Conservation (phyloP, 768 basidiomycete species). For the Leccinum fibrillosum region DNA sequence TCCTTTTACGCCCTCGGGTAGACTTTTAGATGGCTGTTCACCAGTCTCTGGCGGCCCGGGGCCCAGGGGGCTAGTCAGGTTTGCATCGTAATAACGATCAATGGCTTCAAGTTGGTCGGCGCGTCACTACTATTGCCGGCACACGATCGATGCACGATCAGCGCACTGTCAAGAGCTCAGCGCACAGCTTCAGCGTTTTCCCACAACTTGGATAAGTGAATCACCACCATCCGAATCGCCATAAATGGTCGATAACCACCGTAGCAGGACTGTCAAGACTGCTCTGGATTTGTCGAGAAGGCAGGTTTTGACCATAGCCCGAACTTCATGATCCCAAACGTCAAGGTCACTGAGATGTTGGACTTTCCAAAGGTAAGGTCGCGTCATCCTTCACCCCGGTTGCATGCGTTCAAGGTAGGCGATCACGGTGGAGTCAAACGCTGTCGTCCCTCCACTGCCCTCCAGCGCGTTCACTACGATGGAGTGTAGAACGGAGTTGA, state of each 20-base stretch:
- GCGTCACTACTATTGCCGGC: too few relatives aligned
- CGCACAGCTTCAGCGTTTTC: too few relatives aligned
- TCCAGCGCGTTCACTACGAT: constrained; percentile 96
- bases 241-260: constrained; percentile 87
- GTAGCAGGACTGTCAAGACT: constrained; percentile 64
- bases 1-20: too few relatives aligned
- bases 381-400: constrained; percentile 55
- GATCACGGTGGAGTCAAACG: constrained; percentile 93
- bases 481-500: constrained; percentile 92
- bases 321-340: constrained; percentile 75
- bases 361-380: constrained; percentile 87
- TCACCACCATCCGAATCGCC: constrained; percentile 51
- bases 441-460: constrained; percentile 88
- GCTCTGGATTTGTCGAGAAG: constrained; percentile 76
- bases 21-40: too few relatives aligned
- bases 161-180: too few relatives aligned
- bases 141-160: too few relatives aligned
- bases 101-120: too few relatives aligned
- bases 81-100: too few relatives aligned
- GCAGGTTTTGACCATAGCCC: constrained; percentile 85
- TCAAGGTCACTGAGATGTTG: constrained; percentile 73
- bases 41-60: too few relatives aligned
- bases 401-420: constrained; percentile 87
- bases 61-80: too few relatives aligned
- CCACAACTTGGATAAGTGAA: too few relatives aligned